Base-by-base conservation (phyloP, 345 rosid species). In the Salix caprea region DNA sequence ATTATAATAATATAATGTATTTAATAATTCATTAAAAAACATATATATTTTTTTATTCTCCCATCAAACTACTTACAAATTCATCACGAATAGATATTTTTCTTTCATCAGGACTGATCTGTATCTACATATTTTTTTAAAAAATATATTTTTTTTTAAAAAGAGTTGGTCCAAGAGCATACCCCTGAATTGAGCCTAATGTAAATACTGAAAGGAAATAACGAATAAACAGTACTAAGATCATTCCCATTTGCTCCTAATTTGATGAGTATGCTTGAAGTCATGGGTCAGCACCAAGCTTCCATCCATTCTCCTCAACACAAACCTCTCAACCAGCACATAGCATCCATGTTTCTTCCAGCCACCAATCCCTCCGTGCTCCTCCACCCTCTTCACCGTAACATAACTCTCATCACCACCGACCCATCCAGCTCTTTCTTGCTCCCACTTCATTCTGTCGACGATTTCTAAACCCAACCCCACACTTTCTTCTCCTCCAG, bases 391-490 rank as follows among this genome's bases (percentile, higher is more conserved):
- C 61, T 32, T 79, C 65, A 74, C 67, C 10, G 10, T 37, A 8
- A 48, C 65, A 58, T 74, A 5, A 34, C 23, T 56, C 39, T 72
- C 74, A 32, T 6, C 4, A 16, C 37, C 39, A 26, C 42, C 58
- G 54, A 0, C 15, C 77, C 77, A 78, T 18, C 81, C 81, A 30
- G 13, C 36, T 13, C 56, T 67, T 37, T 6, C 50, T 62, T 69
- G 16, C 44, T 62, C 78, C 82, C 74, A 79, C 24, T 62, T 69
- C 70, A 79, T 79, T 16, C 82, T 74, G 64, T 79, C 75, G 6
- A 61, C 34, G 23, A 69, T n/a, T 46, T 21, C 74, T 24, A 62
- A 46, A 44, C 70, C 69, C 32, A 74, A 7, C 0, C 82, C 78
- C 42, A 68, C 5, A 0, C 11, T 61, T 9, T 12, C 46, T 67